Evolutionary conservation across 805 yeast genomes (phyloP), one percentile per base, ranked within the genome.

Genomic region (Hagleromyces aurorensis): DNA sequence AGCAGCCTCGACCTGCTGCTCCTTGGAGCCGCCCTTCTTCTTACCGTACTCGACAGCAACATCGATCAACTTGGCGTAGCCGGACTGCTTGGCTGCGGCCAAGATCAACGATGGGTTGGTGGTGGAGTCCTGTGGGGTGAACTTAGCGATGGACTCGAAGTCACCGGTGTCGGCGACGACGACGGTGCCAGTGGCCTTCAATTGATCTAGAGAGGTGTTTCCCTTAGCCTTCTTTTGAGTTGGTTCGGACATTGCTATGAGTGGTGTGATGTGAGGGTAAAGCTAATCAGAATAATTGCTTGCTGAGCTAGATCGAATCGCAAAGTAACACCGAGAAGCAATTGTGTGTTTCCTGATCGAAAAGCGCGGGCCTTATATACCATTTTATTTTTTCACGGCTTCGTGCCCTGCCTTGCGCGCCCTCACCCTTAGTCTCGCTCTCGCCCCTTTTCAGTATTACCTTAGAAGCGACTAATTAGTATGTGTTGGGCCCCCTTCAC

Each of bases 151-250:
- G 43, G 91, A 79, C 64, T 85, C 96, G 61, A 91, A 91, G 64
- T 91, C 98, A 69, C 98, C 98, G 40, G 97, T 86, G 70, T 91
- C 98, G 45, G 98, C 84, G 57, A 91, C 98, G 56, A 91, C 95
- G 47, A 74, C 80, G 48, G 98, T 91, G 50, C 97, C 97, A 35
- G 96, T 61, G 43, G 93, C 86, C 64, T 89, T 91, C 58, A 91
- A 78, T 66, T 80, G 87, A 61, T 80, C 97, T 57, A 91, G 71
- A 33, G 96, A 81, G 67, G 75, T 73, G 13, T 31, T 27, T 13
- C 57, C 50, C 61, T 64, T 65, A 49, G 53, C 59, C 42, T 57
- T 55, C 48, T 57, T 57, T 24, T 39, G 45, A 27, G 34, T 40
- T 26, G 44, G 52, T 36, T 40, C 43, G 31, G 52, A 43, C 45